Percentiles rank a stretch among this genome's conserved stretches.
Evolutionary conservation across 2,329 filamentous ascomycete genomes (phyloP).

Genomic region (Colletotrichum sidae): DNA sequence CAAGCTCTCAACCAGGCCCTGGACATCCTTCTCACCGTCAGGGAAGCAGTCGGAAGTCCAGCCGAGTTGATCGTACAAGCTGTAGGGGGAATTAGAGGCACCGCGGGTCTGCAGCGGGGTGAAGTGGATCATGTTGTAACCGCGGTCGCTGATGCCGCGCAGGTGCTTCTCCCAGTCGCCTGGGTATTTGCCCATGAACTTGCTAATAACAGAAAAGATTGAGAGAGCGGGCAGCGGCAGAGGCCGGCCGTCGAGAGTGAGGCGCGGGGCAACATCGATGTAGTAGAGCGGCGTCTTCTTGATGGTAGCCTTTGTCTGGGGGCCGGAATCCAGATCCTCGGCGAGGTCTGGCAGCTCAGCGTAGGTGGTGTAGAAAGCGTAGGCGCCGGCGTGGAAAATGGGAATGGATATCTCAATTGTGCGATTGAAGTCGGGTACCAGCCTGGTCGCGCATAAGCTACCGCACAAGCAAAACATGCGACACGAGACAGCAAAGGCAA

Average conservation of each 20-base stretch:
- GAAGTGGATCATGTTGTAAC: slow-evolving; percentile 99
- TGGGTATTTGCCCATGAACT: slow-evolving; percentile 96
- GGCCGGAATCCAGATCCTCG: slow-evolving; percentile 59
- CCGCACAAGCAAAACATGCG: neutral
- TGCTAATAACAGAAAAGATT: slow-evolving; percentile 93
- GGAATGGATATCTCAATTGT: slow-evolving; percentile 91
- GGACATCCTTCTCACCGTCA: slow-evolving; percentile 84
- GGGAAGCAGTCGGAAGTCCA: slow-evolving; percentile 90
- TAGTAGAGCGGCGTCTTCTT: slow-evolving; percentile 85
- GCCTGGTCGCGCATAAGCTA: slow-evolving; percentile 59
- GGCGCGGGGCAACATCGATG: slow-evolving; percentile 88
- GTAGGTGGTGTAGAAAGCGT: slow-evolving; percentile 94
- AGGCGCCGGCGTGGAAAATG: slow-evolving; percentile 85
- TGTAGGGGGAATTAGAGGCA: slow-evolving; percentile 95
- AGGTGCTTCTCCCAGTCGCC: slow-evolving; percentile 91
- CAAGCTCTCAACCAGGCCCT: slow-evolving; percentile 81
- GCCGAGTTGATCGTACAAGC: slow-evolving; percentile 89
- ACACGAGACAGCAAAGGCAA: neutral
- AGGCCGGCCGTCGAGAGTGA: slow-evolving; percentile 78
- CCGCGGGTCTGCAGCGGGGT: slow-evolving; percentile 92
- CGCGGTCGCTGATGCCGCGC: slow-evolving; percentile 85
- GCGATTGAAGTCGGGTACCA: slow-evolving; percentile 92
- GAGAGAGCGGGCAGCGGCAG: slow-evolving; percentile 89
- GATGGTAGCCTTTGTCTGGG: slow-evolving; percentile 61
- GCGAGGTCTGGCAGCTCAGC: slow-evolving; percentile 85